These are phyloP conservation scores for Symbiodinium pilosum DNA, from an alignment of 73 alveolate species.

Conservation along the genomic window DNA sequence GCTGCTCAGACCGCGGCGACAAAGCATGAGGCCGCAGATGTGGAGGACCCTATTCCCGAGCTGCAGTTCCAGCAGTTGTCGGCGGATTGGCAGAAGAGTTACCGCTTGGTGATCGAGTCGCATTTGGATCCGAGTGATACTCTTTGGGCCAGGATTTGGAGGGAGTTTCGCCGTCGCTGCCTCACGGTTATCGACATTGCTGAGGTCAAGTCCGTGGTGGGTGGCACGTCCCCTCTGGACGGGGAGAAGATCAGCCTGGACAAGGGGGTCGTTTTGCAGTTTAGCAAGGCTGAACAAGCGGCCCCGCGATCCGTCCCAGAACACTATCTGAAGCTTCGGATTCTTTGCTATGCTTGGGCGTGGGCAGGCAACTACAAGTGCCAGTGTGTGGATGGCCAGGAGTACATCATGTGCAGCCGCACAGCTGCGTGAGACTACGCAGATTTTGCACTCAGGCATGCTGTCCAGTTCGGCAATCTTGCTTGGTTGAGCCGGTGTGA, in stretches of 20 bases:
- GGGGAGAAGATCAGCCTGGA: not conserved
- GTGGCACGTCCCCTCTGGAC: not conserved
- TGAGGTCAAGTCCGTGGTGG: not conserved
- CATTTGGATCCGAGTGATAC: not conserved
- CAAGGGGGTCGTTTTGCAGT: not conserved
- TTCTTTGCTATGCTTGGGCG: constrained; percentile 2
- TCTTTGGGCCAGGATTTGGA: not conserved
- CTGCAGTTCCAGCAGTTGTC: not conserved
- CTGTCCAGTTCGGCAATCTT: not conserved
- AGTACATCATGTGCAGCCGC: not conserved
- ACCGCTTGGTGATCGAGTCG: not conserved
- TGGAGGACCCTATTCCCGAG: not conserved
- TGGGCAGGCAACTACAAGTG: constrained; percentile 12
- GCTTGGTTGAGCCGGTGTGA: not conserved
- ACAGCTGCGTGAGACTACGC: not conserved
- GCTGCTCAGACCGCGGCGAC: not conserved
- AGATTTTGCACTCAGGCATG: not conserved
- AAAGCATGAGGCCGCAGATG: not conserved
- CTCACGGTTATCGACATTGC: not conserved
- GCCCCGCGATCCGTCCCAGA: not conserved
- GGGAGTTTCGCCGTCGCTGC: not conserved
- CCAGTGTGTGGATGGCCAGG: not conserved
- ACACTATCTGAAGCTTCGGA: not conserved
- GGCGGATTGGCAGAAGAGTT: not conserved
- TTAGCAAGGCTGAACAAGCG: not conserved